phyloP scores from a whole-genome alignment of 2,329 filamentous ascomycete species.

The Colletotrichum sansevieriae region DNA sequence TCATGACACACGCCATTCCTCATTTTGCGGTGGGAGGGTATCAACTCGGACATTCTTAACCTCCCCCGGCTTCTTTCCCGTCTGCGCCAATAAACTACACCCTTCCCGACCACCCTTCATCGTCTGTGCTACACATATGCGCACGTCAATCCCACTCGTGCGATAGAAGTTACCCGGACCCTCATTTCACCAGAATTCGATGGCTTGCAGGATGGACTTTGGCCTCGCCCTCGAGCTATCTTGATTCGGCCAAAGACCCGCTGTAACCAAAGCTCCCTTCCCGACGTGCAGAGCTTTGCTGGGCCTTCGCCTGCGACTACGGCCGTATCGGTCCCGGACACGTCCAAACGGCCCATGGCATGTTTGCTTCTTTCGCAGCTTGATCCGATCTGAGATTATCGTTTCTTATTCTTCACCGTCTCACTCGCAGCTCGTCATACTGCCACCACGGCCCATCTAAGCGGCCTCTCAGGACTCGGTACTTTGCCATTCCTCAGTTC shows the following conservation, averaged over 20 bases:
- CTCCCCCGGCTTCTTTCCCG: no score
- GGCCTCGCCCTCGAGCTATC: conserved; percentile 10
- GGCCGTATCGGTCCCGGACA: conserved; percentile 29
- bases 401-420: background rate
- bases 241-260: conserved; percentile 26
- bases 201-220: background rate
- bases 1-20: background rate
- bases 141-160: background rate
- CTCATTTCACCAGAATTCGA: background rate
- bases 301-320: conserved; percentile 18
- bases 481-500: background rate
- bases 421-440: background rate
- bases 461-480: background rate
- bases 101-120: background rate
- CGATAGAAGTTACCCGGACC: background rate
- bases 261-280: conserved; percentile 8
- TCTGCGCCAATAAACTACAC: no score
- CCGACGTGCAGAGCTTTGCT: conserved; percentile 1
- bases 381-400: conserved; percentile 23
- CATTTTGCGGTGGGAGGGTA: background rate
- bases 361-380: conserved; percentile 16
- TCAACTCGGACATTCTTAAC: no score
- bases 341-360: conserved; percentile 10
- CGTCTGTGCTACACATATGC: background rate
- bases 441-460: background rate